Conservation (phyloP, 371 early-diverging fungal genomes). For the Dichotomocladium elegans region DNA sequence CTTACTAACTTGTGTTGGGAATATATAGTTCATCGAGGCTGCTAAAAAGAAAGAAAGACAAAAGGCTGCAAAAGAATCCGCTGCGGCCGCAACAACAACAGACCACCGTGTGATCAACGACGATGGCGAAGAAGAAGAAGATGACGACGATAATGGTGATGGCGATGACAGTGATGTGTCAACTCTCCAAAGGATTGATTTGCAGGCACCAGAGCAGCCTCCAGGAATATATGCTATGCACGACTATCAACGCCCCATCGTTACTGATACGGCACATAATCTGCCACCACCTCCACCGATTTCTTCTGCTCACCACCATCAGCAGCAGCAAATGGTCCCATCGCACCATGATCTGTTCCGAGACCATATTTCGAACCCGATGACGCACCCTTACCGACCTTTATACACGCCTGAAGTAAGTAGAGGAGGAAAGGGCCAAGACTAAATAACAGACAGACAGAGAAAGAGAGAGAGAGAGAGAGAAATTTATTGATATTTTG, state of each 20-base stretch:
- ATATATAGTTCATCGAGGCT: neutral
- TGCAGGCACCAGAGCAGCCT: neutral
- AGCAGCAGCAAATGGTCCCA: neutral
- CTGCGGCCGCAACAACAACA: neutral
- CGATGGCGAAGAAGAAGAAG: neutral
- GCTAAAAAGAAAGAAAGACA: neutral
- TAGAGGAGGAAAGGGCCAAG: no score
- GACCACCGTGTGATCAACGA: neutral
- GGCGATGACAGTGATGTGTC: neutral
- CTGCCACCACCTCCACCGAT: neutral
- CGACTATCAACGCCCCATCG: no score
- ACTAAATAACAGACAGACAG: no score
- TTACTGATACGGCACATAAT: neutral
- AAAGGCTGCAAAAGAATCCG: neutral
- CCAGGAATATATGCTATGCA: no score
- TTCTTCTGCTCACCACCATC: neutral
- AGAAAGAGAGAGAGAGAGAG: no score
- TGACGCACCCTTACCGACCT: neutral
- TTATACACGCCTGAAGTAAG: neutral
- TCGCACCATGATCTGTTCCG: neutral
- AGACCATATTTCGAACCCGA: neutral
- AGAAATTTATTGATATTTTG: no score
- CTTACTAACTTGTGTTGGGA: neutral
- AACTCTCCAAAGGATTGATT: neutral
- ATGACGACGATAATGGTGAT: neutral